Percentiles rank a stretch among this genome's conserved stretches.
Evolutionary conservation across 257 asterid genomes (phyloP).

Genomic region (Solanum appendiculatum): DNA sequence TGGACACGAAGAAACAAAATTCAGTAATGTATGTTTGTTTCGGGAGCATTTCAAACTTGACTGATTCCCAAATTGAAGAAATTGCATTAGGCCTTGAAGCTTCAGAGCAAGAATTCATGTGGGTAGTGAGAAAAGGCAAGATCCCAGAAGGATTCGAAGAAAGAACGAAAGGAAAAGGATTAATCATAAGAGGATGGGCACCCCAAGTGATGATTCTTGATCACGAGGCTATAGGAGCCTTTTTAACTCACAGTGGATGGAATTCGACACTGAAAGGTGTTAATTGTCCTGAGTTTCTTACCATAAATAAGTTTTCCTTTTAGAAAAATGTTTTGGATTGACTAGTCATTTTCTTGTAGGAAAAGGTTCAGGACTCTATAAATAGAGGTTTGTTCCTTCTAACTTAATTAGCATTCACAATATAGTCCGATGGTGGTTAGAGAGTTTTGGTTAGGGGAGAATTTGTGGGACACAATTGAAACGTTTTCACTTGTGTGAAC

Average conservation of each 20-base stretch:
- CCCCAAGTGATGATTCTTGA: slow-evolving; percentile 7
- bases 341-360: too few relatives aligned
- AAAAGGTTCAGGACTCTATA: too few relatives aligned
- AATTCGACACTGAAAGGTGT: slow-evolving; percentile 1
- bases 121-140: slow-evolving; percentile 2
- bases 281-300: too few relatives aligned
- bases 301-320: too few relatives aligned
- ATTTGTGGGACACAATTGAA: too few relatives aligned
- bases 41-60: neutral
- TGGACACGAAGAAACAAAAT: neutral
- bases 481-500: too few relatives aligned
- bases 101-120: slow-evolving; percentile 4
- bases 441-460: too few relatives aligned
- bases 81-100: slow-evolving; percentile 7
- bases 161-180: neutral
- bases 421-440: too few relatives aligned
- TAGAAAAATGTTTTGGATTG: too few relatives aligned
- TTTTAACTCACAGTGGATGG: slow-evolving; percentile 13
- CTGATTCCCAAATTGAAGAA: neutral
- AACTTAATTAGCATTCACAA: too few relatives aligned
- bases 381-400: too few relatives aligned
- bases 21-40: neutral
- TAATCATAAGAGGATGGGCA: slow-evolving; percentile 14
- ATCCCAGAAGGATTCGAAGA: slow-evolving; percentile 7
- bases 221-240: slow-evolving; percentile 4